Evolutionary conservation across 331 rosid species (phyloP).

Genomic region (Arachis monticola): DNA sequence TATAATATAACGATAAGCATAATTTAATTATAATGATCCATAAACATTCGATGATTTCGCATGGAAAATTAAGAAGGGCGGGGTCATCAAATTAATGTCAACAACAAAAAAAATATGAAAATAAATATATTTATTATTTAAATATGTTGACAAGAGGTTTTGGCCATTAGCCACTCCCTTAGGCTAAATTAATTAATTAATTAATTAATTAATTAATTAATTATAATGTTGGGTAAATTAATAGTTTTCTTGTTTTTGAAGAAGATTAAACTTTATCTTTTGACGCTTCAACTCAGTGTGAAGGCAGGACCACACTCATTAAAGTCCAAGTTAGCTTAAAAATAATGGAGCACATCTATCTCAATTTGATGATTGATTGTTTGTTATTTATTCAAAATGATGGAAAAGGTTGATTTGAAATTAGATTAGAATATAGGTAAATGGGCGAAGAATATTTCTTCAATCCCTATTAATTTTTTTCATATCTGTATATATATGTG

Average conservation of each 20-base stretch:
- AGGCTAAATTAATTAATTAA: constrained; percentile 2
- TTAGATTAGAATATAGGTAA: constrained; percentile 18
- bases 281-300: constrained; percentile 40
- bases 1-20: too few relatives aligned
- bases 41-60: too few relatives aligned
- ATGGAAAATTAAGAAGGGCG: too few relatives aligned
- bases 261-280: constrained; percentile 19
- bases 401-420: constrained; percentile 21
- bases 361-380: constrained; percentile 29
- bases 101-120: too few relatives aligned
- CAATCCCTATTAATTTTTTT: background rate
- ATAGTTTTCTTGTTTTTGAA: constrained; percentile 22
- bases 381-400: constrained; percentile 32
- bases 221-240: constrained; percentile 20
- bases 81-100: too few relatives aligned
- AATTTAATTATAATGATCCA: too few relatives aligned
- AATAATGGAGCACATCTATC: constrained; percentile 20
- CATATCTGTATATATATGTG: background rate
- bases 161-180: constrained; percentile 27
- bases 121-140: too few relatives aligned
- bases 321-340: constrained; percentile 33
- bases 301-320: constrained; percentile 24
- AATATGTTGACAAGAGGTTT: constrained; percentile 21
- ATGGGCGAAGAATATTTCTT: constrained; percentile 6
- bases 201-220: constrained; percentile 8